A percentile compares a stretch with the other conserved stretches of the same genome.
Conservation (phyloP, 768 basidiomycete species). For the Grammothele lineata region DNA sequence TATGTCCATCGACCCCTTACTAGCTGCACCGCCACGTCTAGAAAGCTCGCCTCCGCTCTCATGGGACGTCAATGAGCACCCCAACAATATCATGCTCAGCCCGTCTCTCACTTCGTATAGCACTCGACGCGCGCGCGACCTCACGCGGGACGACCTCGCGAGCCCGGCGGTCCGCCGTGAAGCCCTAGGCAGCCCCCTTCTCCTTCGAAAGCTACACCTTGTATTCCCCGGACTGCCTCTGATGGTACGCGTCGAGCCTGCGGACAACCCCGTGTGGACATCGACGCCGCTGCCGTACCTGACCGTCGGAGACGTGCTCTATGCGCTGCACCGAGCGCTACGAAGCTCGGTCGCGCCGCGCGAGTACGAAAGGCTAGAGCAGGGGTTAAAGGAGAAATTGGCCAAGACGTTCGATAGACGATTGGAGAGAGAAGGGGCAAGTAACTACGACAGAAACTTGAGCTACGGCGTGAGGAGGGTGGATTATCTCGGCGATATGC, state of each 20-base stretch:
- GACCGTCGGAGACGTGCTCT: slow-evolving; percentile 46
- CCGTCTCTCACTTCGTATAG: not conserved
- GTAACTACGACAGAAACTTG: too few relatives aligned
- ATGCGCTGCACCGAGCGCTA: slow-evolving; percentile 40
- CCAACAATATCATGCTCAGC: slow-evolving; percentile 4
- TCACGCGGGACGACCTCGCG: slow-evolving; percentile 3
- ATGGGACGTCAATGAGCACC: slow-evolving; percentile 10
- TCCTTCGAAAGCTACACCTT: slow-evolving; percentile 1
- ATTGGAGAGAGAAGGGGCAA: too few relatives aligned
- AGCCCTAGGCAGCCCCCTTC: slow-evolving; percentile 1
- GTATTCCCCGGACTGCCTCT: slow-evolving; percentile 6
- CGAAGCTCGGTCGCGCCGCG: slow-evolving; percentile 33
- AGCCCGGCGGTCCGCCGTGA: slow-evolving; percentile 1
- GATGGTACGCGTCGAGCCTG: slow-evolving; percentile 20
- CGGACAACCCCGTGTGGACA: slow-evolving; percentile 14
- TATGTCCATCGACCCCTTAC: slow-evolving; percentile 4
- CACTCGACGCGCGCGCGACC: not conserved
- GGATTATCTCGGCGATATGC: not conserved
- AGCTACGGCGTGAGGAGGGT: not conserved
- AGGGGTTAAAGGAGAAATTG: not conserved
- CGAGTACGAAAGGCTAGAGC: too few relatives aligned
- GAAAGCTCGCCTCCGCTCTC: slow-evolving; percentile 6
- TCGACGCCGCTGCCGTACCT: slow-evolving; percentile 22
- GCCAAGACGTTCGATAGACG: not conserved
- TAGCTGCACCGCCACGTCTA: slow-evolving; percentile 1